Evolutionary conservation across 371 early-diverging fungal genomes (phyloP).

Genomic region (Mucor ambiguus): DNA sequence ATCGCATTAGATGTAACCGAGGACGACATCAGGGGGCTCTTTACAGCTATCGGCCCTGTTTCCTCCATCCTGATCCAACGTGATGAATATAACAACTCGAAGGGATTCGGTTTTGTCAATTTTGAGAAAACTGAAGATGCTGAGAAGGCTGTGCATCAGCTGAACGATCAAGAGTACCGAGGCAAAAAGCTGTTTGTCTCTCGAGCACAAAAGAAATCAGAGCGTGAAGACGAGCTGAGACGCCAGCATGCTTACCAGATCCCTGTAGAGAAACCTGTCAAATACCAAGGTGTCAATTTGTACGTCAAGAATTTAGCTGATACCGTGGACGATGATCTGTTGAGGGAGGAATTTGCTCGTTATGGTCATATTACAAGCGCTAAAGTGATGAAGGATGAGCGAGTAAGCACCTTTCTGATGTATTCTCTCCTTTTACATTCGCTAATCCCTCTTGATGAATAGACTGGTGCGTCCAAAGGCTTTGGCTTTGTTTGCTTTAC

Average conservation of each 20-base stretch:
- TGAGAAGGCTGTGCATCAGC: constrained; percentile 84
- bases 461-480: constrained; percentile 69
- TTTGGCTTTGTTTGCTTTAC: constrained; percentile 93
- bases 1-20: constrained; percentile 84
- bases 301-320: constrained; percentile 98
- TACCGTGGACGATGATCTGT: constrained; percentile 86
- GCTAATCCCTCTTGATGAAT: not conserved
- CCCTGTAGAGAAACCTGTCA: constrained; percentile 81
- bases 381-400: constrained; percentile 96
- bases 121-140: constrained; percentile 93
- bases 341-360: constrained; percentile 87
- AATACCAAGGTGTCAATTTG: constrained; percentile 97
- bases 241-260: constrained; percentile 85
- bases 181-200: constrained; percentile 96
- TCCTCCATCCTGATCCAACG: constrained; percentile 78
- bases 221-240: constrained; percentile 96
- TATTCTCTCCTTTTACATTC: not conserved
- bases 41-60: constrained; percentile 83
- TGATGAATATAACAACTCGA: constrained; percentile 83
- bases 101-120: constrained; percentile 98
- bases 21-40: constrained; percentile 83
- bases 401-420: constrained; percentile 14
- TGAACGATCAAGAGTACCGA: constrained; percentile 88
- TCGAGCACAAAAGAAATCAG: constrained; percentile 97
- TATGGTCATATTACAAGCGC: constrained; percentile 96